A percentile compares a stretch with the other conserved stretches of the same genome.
These are phyloP conservation scores for Boletus smithii DNA, from an alignment of 1,284 basidiomycete species.

Conservation along the genomic window DNA sequence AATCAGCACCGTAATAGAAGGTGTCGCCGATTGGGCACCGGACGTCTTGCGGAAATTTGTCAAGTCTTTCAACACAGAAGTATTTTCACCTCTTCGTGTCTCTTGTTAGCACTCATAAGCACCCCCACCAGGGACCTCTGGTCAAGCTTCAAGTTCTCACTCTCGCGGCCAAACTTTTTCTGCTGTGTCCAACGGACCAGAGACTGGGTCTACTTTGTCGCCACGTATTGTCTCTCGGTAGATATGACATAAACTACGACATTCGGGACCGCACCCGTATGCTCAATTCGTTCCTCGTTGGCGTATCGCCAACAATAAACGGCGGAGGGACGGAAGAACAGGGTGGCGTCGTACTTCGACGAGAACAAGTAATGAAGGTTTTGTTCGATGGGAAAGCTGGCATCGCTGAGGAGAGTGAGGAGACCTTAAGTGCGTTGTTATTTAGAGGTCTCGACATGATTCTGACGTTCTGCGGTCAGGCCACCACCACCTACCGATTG, in stretches of 20 bases:
- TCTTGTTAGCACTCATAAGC: background rate
- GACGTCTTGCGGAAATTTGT: slow-evolving; percentile 78
- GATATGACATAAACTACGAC: slow-evolving; percentile 85
- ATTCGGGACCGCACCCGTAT: slow-evolving; percentile 86
- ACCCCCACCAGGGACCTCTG: slow-evolving; percentile 44
- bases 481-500: slow-evolving; percentile 45
- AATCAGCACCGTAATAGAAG: slow-evolving; percentile 42
- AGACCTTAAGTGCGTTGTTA: slow-evolving; percentile 24
- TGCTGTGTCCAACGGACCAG: slow-evolving; percentile 58
- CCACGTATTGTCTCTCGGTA: slow-evolving; percentile 80
- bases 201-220: slow-evolving; percentile 54
- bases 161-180: slow-evolving; percentile 79
- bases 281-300: slow-evolving; percentile 64
- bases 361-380: slow-evolving; percentile 78
- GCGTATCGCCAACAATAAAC: slow-evolving; percentile 36
- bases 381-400: slow-evolving; percentile 71
- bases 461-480: slow-evolving; percentile 29
- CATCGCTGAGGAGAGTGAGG: slow-evolving; percentile 38
- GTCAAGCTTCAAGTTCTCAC: slow-evolving; percentile 83
- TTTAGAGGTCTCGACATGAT: background rate
- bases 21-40: slow-evolving; percentile 71
- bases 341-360: slow-evolving; percentile 72
- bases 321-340: slow-evolving; percentile 34
- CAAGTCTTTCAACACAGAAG: slow-evolving; percentile 73
- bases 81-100: slow-evolving; percentile 26